Conservation (phyloP, 139 green algal genomes). For the Zygnema circumcarinatum region DNA sequence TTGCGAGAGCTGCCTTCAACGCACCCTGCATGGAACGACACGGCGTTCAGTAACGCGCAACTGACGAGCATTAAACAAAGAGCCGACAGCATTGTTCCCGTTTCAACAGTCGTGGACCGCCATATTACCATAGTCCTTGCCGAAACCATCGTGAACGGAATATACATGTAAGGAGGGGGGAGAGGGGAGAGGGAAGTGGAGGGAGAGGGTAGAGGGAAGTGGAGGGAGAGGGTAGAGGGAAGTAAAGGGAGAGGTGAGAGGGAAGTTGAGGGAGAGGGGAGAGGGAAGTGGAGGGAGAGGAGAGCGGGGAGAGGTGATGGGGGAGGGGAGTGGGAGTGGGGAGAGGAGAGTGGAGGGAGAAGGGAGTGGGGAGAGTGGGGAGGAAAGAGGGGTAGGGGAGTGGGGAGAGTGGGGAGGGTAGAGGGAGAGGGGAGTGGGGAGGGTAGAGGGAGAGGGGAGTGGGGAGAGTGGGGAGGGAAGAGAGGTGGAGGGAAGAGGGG, state of each 20-base stretch:
- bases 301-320: not conserved
- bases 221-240: too few relatives aligned
- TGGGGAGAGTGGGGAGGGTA: not conserved
- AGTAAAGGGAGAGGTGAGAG: not conserved
- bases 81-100: not conserved
- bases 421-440: not conserved
- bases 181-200: not conserved
- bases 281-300: too few relatives aligned
- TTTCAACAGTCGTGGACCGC: not conserved
- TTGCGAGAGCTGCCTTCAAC: not conserved
- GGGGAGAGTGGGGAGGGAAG: not conserved
- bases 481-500: not conserved
- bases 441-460: not conserved
- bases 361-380: not conserved
- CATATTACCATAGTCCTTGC: not conserved
- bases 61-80: not conserved
- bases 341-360: not conserved
- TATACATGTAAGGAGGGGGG: not conserved
- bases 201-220: not conserved
- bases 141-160: not conserved
- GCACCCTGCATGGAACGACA: not conserved
- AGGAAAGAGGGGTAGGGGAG: not conserved
- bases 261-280: not conserved
- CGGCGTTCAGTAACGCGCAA: not conserved
- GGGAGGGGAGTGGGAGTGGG: not conserved